These are phyloP conservation scores for Russula ochroleuca DNA, from an alignment of 768 basidiomycete genomes.

Conservation along the genomic window DNA sequence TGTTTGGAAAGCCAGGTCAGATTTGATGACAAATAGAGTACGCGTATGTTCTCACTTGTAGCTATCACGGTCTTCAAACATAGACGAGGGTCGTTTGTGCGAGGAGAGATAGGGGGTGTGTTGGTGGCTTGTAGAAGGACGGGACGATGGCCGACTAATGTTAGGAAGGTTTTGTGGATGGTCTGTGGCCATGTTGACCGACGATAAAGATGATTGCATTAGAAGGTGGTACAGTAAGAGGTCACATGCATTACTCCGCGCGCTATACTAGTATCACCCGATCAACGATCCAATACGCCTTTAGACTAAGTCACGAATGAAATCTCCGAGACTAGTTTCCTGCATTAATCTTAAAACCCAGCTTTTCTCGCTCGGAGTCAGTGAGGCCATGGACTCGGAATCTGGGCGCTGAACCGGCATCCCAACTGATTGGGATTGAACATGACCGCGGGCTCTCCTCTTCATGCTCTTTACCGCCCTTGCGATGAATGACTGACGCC, in stretches of 20 bases:
- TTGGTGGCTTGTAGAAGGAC: constrained; percentile 25
- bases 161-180: constrained; percentile 25
- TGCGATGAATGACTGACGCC: neutral
- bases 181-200: constrained; percentile 28
- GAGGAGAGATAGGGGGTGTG: constrained; percentile 19
- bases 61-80: constrained; percentile 21
- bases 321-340: constrained; percentile 8
- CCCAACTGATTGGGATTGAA: neutral
- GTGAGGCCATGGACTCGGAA: neutral
- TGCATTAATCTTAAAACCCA: constrained; percentile 7
- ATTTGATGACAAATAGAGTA: neutral
- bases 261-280: too few species aligned
- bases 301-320: neutral
- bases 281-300: too few species aligned
- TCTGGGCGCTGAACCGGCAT: neutral
- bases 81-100: constrained; percentile 24
- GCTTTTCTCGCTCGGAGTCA: neutral
- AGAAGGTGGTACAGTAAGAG: too few species aligned
- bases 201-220: constrained; percentile 11
- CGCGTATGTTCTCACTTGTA: constrained; percentile 1
- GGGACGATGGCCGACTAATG: constrained; percentile 27
- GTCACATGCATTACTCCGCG: too few species aligned
- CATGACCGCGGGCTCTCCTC: neutral
- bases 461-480: constrained; percentile 5
- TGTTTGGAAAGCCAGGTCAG: neutral